A percentile compares a stretch with the other conserved stretches of the same genome.
Conservation (phyloP, 805 yeast genomes). For the Middelhovenomyces tepae region DNA sequence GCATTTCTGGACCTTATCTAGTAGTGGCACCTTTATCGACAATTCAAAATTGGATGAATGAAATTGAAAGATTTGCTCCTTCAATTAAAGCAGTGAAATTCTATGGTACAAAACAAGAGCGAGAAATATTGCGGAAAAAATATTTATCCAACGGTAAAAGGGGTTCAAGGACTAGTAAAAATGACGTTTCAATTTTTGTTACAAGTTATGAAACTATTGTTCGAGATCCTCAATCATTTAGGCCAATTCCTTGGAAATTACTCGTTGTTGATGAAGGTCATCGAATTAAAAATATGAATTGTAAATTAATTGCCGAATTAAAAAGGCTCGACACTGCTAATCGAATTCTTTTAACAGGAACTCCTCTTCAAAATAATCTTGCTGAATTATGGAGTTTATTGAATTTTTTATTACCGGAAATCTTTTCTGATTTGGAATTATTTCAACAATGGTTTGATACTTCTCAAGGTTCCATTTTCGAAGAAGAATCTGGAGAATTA, state of each 20-base stretch:
- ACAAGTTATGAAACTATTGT: conserved; percentile 79
- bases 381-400: conserved; percentile 87
- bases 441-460: conserved; percentile 95
- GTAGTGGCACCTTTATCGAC: conserved; percentile 99
- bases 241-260: conserved; percentile 61
- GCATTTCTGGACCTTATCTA: conserved; percentile 43
- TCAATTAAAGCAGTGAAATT: conserved; percentile 48
- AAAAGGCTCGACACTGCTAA: conserved; percentile 54
- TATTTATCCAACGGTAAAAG: conserved; percentile 5
- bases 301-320: conserved; percentile 62
- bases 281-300: conserved; percentile 75
- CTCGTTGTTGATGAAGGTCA: conserved; percentile 95
- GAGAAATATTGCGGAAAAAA: conserved; percentile 32
- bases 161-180: background rate
- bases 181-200: conserved; percentile 45
- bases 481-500: conserved; percentile 40
- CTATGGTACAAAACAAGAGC: conserved; percentile 51
- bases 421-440: conserved; percentile 79
- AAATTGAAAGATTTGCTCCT: conserved; percentile 80
- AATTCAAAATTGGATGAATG: conserved; percentile 93
- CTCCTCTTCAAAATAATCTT: conserved; percentile 88
- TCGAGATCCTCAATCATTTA: conserved; percentile 52
- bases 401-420: conserved; percentile 86
- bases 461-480: conserved; percentile 27
- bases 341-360: conserved; percentile 82